Evolutionary conservation across 768 basidiomycete genomes (phyloP), one percentile per base, ranked within the genome.

Genomic region (Phanerochaete carnosa): DNA sequence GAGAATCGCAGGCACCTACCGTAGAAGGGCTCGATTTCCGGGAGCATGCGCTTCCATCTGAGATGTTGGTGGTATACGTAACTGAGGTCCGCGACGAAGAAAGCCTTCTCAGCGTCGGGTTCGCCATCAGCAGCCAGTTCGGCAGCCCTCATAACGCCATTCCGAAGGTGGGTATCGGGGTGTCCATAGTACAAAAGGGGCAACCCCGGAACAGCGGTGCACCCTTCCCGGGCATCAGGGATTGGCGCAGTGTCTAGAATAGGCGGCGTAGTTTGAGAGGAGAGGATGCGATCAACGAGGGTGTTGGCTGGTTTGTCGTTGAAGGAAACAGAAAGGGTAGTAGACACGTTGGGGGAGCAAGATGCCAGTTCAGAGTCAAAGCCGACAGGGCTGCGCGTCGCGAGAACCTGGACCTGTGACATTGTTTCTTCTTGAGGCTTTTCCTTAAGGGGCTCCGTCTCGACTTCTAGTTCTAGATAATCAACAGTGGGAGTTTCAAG

Each of bases 61-160:
- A 86, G 78, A 68, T 94, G 90, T 70, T 96, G 94, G 56, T 77
- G 77, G 72, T 91, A 97, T 4, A 98, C 90, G 65, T 89, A 83
- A 66, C 88, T 85, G 45, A 99, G 86, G 74, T 99, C 97, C 12
- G 91, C 94, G 12, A 97, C 95, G 68, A 98, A 98, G 74, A 98
- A 98, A 7, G 97, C 96, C 60, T 87, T 88, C 76, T 98, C 97
- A 12, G 94, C 89, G 68, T 93, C 87, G 22, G 80, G 80, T 63
- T 83, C 81, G 60, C 83, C 78, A 26, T 78, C 79, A 33, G 80
- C 79, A 22, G 80, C 75, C 32, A 80, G 77, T 57, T 76, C 76
- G 4, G 80, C 76, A 0, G 89, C 86, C 28, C 80, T 79, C 77
- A 92, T 86, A 57, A 94, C 83, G n/a, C 90, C 90, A 63, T 84